Conservation (phyloP, 2,329 filamentous ascomycete species). For the Zasmidium angulare region DNA sequence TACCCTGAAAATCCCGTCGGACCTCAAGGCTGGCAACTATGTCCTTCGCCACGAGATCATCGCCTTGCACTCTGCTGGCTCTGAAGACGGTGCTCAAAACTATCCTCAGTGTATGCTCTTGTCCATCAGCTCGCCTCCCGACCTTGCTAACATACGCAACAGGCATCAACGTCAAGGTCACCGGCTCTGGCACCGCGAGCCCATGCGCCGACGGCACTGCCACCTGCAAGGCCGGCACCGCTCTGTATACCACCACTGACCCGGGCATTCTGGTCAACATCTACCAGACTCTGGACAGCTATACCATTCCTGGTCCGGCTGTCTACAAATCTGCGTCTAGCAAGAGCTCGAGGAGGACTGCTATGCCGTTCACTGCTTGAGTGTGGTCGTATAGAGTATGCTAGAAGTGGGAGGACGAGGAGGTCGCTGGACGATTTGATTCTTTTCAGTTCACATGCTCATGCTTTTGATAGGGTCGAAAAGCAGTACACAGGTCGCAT, state of each 20-base stretch:
- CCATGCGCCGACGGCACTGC: conserved; percentile 24
- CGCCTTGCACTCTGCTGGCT: conserved; percentile 56
- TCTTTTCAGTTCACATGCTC: too few species aligned
- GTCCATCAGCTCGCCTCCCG: not conserved
- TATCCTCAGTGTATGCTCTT: conserved; percentile 36
- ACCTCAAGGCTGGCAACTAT: conserved; percentile 58
- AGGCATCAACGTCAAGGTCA: conserved; percentile 61
- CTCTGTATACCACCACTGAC: conserved; percentile 59
- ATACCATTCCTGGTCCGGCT: conserved; percentile 54
- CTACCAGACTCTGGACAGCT: conserved; percentile 51
- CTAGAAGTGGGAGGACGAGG: not conserved
- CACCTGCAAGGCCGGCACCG: conserved; percentile 51
- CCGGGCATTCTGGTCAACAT: conserved; percentile 61
- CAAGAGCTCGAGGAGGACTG: conserved; percentile 2
- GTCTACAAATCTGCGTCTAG: conserved; percentile 7
- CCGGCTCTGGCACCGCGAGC: conserved; percentile 50
- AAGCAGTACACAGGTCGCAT: not conserved
- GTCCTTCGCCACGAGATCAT: conserved; percentile 61
- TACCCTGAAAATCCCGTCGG: conserved; percentile 52
- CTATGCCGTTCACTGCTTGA: conserved; percentile 2
- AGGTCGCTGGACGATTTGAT: conserved; percentile 7
- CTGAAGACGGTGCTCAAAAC: conserved; percentile 45
- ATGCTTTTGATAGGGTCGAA: conserved; percentile 3
- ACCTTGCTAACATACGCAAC: conserved; percentile 5
- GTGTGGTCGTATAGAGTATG: not conserved